Base-by-base conservation (phyloP, 1,139 yeast genomes). In the Taphrina pruni region DNA sequence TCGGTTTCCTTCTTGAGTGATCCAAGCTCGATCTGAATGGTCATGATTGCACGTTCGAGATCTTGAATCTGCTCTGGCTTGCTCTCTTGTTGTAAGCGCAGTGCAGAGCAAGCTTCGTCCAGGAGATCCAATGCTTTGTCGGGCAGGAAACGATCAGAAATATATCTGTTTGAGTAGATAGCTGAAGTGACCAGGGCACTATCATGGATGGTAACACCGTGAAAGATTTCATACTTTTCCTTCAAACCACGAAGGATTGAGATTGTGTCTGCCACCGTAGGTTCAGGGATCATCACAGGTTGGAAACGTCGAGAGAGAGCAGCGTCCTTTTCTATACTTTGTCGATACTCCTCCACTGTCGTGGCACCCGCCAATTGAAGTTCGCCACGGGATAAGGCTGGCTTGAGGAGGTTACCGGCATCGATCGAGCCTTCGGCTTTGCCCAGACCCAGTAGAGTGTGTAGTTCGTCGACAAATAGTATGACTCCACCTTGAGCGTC, bases 321-420 rank as follows among this genome's bases (percentile, higher is more conserved):
- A 0, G 96, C 96, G 76, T 91, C 97, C 77, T 91, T 91, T 78
- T 91, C 97, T 70, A 91, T 92, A 74, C 90, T 89, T 77, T 90
- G 90, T 60, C 91, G 79, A 79, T 88, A 91, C 78, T 91, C 97
- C 72, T 91, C 97, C 67, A 89, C 80, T 1, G 97, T 91, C 0
- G 99, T 94, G 0, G 99, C 99, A 73, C 98, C 97, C 76, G 97
- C 91, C 79, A 97, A 90, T 71, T 96, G 94, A 69, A 94, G 83
- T 75, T 88, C 87, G 4, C 99, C 99, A 76, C 97, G 86, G 0
- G 99, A 97, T 72, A 94, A 82, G 6, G 96, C 96, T 0, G 99
- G 99, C 76, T 94, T 94, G 75, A 94, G 83, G 74, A 94, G 81
- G 76, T 94, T 94, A 1, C 97, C 89, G 0, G 98, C 98, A 80